These are phyloP conservation scores for Cryomyces antarcticus DNA, from an alignment of 495 filamentous ascomycete genomes.

Conservation along the genomic window DNA sequence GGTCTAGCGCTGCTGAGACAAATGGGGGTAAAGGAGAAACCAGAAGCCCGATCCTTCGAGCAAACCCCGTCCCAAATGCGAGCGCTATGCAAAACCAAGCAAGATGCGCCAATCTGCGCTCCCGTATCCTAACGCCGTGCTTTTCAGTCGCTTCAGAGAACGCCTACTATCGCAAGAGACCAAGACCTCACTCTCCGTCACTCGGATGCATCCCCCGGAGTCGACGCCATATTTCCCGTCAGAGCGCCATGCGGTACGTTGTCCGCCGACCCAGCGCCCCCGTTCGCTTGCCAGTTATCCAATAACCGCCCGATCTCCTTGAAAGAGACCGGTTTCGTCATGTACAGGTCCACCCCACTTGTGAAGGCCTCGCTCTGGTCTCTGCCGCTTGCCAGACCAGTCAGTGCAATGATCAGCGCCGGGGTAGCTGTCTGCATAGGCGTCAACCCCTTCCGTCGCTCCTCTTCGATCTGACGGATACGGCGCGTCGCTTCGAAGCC, in stretches of 20 bases:
- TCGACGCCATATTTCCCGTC: neutral
- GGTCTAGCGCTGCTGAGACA: too few species aligned
- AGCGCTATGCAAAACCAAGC: too few species aligned
- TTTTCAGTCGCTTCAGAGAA: too few species aligned
- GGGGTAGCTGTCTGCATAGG: neutral
- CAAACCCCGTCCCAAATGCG: too few species aligned
- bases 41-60: too few species aligned
- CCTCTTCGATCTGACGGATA: conserved; percentile 5
- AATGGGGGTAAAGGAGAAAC: too few species aligned
- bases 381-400: conserved; percentile 6
- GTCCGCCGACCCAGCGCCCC: neutral
- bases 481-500: conserved; percentile 7
- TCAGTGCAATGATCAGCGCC: conserved; percentile 6
- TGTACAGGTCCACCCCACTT: conserved; percentile 7
- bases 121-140: too few species aligned
- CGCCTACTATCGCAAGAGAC: too few species aligned
- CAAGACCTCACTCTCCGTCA: too few species aligned
- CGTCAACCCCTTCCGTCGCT: neutral
- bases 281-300: neutral
- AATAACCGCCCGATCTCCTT: conserved; percentile 4
- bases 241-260: neutral
- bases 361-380: conserved; percentile 6
- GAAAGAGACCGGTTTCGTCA: conserved; percentile 9
- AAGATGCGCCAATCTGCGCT: too few species aligned
- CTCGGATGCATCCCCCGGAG: too few species aligned